Percentiles rank a stretch among this genome's conserved stretches.
These are phyloP conservation scores for Pyrrhoderma noxium DNA, from an alignment of 1,284 basidiomycete species.

Conservation along the genomic window DNA sequence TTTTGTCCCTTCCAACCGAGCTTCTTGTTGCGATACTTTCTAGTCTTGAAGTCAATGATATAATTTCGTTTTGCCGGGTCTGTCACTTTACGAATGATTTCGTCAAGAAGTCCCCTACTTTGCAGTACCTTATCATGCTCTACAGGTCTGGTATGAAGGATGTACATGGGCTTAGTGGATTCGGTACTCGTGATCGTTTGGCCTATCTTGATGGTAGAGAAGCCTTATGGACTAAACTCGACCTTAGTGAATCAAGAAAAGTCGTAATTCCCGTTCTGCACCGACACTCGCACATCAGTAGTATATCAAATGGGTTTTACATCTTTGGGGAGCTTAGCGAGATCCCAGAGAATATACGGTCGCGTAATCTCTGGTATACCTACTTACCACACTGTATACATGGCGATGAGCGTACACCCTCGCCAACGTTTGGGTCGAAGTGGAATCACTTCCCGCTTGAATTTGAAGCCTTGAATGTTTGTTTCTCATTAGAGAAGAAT, in stretches of 20 bases:
- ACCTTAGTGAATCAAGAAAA: conserved; percentile 1
- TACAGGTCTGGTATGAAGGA: conserved; percentile 11
- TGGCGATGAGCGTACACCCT: neutral
- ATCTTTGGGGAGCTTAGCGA: conserved; percentile 14
- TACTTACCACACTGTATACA: conserved; percentile 14
- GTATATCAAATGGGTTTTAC: conserved; percentile 11
- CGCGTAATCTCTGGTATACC: conserved; percentile 10
- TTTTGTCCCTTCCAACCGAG: conserved; percentile 14
- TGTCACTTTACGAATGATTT: conserved; percentile 2
- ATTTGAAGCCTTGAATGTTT: conserved; percentile 31
- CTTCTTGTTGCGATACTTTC: conserved; percentile 13
- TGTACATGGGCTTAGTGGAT: neutral
- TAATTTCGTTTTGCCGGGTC: conserved; percentile 12
- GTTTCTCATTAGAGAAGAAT: conserved; percentile 39
- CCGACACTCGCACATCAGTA: conserved; percentile 13
- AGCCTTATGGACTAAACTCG: conserved; percentile 8
- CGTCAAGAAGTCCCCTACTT: conserved; percentile 2
- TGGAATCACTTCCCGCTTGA: conserved; percentile 10
- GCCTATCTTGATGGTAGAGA: conserved; percentile 7
- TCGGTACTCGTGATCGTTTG: conserved; percentile 7
- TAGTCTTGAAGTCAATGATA: conserved; percentile 12
- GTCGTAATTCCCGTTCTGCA: conserved; percentile 10
- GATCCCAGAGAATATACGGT: conserved; percentile 10
- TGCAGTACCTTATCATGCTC: conserved; percentile 11
- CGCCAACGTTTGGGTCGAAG: neutral